Evolutionary conservation across 805 yeast genomes (phyloP).

Genomic region (Saccharomycopsis schoenii): DNA sequence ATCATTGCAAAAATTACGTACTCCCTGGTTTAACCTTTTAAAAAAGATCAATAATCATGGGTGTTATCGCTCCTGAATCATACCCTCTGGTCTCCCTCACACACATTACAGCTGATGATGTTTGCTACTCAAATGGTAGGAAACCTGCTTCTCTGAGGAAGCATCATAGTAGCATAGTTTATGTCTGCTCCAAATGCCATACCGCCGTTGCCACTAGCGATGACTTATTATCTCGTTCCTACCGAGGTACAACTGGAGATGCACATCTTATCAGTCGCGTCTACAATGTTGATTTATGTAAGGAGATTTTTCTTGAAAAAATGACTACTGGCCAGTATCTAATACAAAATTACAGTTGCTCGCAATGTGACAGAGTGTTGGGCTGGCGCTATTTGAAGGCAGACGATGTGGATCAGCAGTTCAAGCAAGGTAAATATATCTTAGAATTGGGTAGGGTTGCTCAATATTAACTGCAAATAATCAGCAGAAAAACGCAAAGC

Average conservation of each 20-base stretch:
- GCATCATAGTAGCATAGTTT: constrained; percentile 19
- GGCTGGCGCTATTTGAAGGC: constrained; percentile 60
- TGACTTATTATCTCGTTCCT: constrained; percentile 34
- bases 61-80: neutral
- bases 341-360: constrained; percentile 49
- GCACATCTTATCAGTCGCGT: constrained; percentile 38
- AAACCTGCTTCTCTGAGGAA: neutral
- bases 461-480: neutral
- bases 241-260: constrained; percentile 47
- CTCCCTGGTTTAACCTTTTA: too few relatives aligned
- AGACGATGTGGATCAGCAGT: constrained; percentile 35
- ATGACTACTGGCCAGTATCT: constrained; percentile 55
- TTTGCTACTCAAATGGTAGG: neutral
- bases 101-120: neutral
- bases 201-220: constrained; percentile 32
- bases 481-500: too few relatives aligned
- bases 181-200: constrained; percentile 31
- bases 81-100: neutral
- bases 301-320: constrained; percentile 21
- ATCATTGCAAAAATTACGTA: too few relatives aligned
- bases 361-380: constrained; percentile 40
- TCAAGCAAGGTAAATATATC: constrained; percentile 53
- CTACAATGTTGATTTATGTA: constrained; percentile 30
- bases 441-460: constrained; percentile 31
- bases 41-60: neutral